Base-by-base conservation (phyloP, 345 rosid genomes). In the Heritiera littoralis region DNA sequence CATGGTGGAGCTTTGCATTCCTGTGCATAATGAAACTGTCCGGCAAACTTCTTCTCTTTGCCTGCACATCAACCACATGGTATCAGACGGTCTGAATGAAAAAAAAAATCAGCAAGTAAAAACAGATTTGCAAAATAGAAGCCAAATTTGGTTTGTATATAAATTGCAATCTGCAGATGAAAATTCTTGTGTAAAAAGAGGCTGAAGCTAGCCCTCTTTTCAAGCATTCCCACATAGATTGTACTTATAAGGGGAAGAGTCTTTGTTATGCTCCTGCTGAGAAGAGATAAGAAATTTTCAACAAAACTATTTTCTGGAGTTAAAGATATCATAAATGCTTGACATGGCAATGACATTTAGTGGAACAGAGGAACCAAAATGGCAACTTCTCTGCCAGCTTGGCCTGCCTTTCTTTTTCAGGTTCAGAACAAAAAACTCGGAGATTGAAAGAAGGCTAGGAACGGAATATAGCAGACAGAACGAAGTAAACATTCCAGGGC, bases 1-100 rank as follows among this genome's bases (percentile, higher is more conserved):
- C 41, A 95, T 77, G 15, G 98, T 95, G 3, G 99, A 93, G 86
- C 98, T 95, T 77, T 95, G 98, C 99, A 93, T 93, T 82, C 97
- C 99, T 2, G 98, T 93, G 85, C 99, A 93, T 63, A 95, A 84
- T 1, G 99, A 95, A 80, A 95, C 87, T 3, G 97, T 95, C 81
- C 94, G 79, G 90, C 93, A 85, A 1, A 89, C 96, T 86, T 95
- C 97, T 84, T 93, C 98, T 48, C 85, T 95, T 88, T 88, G 98
- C 89, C 99, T 95, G 89, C 46, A 77, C 68, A 65, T 74, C 76
- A 77, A 79, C 40, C 54, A 45, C 48, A 73, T 7, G 38, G 41
- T 55, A 69, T 82, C 60, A 79, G 58, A 9, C 17, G 48, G 46
- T 18, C 63, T 5, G 18, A 18, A 55, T 55, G 32, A 52, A 52